phyloP scores from a whole-genome alignment of 352 stramenopile genomes.

The Phytophthora uliginosa region DNA sequence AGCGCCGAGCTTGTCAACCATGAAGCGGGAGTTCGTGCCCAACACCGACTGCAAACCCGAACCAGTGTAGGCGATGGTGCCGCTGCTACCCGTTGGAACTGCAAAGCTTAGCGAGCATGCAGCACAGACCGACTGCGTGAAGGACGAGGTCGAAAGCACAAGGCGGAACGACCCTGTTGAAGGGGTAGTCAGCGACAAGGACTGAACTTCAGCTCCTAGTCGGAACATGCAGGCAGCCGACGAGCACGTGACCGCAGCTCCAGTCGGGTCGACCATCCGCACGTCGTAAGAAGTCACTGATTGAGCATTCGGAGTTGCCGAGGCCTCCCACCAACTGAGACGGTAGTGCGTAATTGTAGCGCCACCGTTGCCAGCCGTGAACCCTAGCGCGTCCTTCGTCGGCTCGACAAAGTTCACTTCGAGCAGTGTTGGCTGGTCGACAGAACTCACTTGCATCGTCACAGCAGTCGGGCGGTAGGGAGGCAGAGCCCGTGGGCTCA shows the following conservation, averaged over 20 bases:
- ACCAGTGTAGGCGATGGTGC: slow-evolving; percentile 76
- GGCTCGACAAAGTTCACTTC: slow-evolving; percentile 83
- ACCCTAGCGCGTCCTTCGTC: slow-evolving; percentile 74
- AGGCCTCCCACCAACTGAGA: slow-evolving; percentile 65
- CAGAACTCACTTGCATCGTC: slow-evolving; percentile 80
- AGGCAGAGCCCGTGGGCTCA: slow-evolving; percentile 59
- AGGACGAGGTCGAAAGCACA: slow-evolving; percentile 55
- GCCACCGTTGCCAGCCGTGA: slow-evolving; percentile 63
- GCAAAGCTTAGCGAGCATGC: slow-evolving; percentile 53
- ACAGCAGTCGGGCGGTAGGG: slow-evolving; percentile 80
- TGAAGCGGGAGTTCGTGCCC: slow-evolving; percentile 76
- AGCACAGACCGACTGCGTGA: slow-evolving; percentile 45
- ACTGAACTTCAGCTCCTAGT: slow-evolving; percentile 94
- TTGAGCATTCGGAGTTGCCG: slow-evolving; percentile 45
- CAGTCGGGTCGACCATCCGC: slow-evolving; percentile 49
- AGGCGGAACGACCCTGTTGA: slow-evolving; percentile 79
- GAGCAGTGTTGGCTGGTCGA: slow-evolving; percentile 79
- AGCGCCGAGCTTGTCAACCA: slow-evolving; percentile 56
- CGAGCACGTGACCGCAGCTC: slow-evolving; percentile 40
- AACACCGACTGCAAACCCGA: slow-evolving; percentile 75
- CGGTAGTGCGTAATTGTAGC: slow-evolving; percentile 71
- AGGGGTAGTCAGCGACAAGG: slow-evolving; percentile 78
- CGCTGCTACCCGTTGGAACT: slow-evolving; percentile 6
- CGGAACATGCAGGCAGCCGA: slow-evolving; percentile 82
- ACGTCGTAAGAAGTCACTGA: slow-evolving; percentile 61